Evolutionary conservation across 352 stramenopile genomes (phyloP).

Genomic region (Phytophthora fragariaefolia): DNA sequence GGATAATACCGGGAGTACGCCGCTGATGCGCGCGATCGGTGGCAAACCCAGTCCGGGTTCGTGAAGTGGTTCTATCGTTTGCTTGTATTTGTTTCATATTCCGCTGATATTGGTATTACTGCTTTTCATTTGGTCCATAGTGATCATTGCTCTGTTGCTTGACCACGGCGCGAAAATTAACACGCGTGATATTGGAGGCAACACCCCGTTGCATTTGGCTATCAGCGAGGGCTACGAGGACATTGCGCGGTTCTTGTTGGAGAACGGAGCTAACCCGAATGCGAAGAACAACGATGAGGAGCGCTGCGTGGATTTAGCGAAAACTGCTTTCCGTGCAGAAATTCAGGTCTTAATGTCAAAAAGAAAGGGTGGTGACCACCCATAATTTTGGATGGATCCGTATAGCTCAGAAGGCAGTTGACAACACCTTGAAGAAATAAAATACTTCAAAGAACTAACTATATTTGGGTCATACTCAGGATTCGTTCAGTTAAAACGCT

Average conservation of each 20-base stretch:
- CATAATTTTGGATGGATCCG: neutral
- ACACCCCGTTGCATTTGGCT: constrained; percentile 74
- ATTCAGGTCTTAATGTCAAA: constrained; percentile 41
- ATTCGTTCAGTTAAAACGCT: too few relatives aligned
- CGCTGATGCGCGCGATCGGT: constrained; percentile 66
- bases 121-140: constrained; percentile 22
- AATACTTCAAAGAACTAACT: too few relatives aligned
- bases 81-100: neutral
- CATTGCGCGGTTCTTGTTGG: constrained; percentile 65
- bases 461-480: too few relatives aligned
- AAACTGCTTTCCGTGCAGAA: constrained; percentile 52
- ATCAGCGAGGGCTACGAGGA: constrained; percentile 69
- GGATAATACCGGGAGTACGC: constrained; percentile 70
- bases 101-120: neutral
- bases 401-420: neutral
- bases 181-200: constrained; percentile 65
- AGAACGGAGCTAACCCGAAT: constrained; percentile 57
- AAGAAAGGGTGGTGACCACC: constrained; percentile 16
- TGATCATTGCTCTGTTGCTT: constrained; percentile 65
- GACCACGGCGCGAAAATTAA: constrained; percentile 67
- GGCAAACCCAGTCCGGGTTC: constrained; percentile 62
- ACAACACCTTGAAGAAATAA: too few relatives aligned
- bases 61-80: neutral
- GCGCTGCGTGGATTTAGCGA: constrained; percentile 62
- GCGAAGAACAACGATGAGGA: constrained; percentile 68